Evolutionary conservation across 345 rosid genomes (phyloP), one percentile per base, ranked within the genome.

Genomic region (Camelina sativa): DNA sequence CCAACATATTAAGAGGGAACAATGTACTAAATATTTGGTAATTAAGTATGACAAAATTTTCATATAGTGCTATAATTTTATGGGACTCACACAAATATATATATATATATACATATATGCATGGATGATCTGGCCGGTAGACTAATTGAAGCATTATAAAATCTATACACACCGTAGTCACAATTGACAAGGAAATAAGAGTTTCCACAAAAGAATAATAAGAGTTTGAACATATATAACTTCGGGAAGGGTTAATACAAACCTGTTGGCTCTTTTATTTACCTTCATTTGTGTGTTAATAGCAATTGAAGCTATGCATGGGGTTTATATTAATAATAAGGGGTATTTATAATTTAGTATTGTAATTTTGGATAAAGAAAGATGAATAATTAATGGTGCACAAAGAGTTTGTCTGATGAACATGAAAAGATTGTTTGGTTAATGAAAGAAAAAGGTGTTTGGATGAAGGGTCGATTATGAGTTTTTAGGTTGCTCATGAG

Each of bases 351-450:
- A 28, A 9, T 71, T 11, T 46, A 30, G 6, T 22, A 20, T 22
- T 22, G 6, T 35, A 23, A 71, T 58, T 22, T 53, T 11, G 20
- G 11, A 70, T 15, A 60, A 61, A 52, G 20, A 52, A 54, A 73
- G 54, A 72, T 37, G 19, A 63, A 40, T 60, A 16, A 52, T 60
- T 60, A 16, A 52, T 60, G 73, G 53, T 44, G 68, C 64, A 60
- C 28, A 67, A 66, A 66, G 73, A 44, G 75, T 65, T 43, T 43
- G 57, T 60, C 17, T 59, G 65, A 59, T 65, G 76, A 22, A 22
- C 73, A 59, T 60, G 69, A 51, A 75, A 80, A 80, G 82, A 80
- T 71, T 71, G 82, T 71, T 71, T 80, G 72, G 76, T 71, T 80
- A n/a, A 44, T 60, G 51, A 52, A 65, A 80, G 67, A 66, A 58